These are phyloP conservation scores for Nannochloropsis oceanica DNA, from an alignment of 108 stramenopile species.

Conservation along the genomic window DNA sequence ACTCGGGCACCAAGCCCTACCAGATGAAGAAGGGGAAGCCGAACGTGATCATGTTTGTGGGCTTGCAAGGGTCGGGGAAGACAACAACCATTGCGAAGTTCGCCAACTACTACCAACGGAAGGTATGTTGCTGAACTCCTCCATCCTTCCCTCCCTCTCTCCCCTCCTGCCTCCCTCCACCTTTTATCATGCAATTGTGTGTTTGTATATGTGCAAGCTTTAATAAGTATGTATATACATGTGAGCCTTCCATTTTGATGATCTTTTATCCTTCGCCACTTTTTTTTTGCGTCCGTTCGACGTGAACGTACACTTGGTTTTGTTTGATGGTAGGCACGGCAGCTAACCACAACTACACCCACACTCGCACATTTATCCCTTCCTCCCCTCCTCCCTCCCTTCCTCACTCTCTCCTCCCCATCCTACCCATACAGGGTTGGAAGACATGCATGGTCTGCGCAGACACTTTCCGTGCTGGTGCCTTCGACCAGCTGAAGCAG, in stretches of 20 bases:
- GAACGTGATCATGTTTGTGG: conserved; percentile 92
- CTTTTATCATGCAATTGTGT: background rate
- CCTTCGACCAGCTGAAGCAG: conserved; percentile 95
- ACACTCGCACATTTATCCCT: too few species aligned
- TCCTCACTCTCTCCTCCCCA: background rate
- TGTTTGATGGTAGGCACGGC: too few species aligned
- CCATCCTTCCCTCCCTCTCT: background rate
- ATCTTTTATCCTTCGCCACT: background rate
- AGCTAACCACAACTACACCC: too few species aligned
- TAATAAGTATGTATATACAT: too few species aligned
- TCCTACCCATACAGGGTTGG: background rate
- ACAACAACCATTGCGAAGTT: conserved; percentile 94
- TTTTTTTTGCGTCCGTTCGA: background rate
- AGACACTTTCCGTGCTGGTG: conserved; percentile 95
- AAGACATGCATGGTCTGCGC: conserved; percentile 77
- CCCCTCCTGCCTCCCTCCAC: background rate
- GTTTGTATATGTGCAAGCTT: too few species aligned
- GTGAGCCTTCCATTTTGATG: too few species aligned
- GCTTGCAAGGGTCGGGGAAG: conserved; percentile 92
- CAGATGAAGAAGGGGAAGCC: conserved; percentile 60
- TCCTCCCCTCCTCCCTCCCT: background rate
- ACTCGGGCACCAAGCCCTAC: conserved; percentile 24
- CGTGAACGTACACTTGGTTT: background rate
- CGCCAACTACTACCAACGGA: conserved; percentile 72
- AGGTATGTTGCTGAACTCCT: background rate